Evolutionary conservation across 2,329 filamentous ascomycete species (phyloP).

Genomic region (Cordyceps farinosa): DNA sequence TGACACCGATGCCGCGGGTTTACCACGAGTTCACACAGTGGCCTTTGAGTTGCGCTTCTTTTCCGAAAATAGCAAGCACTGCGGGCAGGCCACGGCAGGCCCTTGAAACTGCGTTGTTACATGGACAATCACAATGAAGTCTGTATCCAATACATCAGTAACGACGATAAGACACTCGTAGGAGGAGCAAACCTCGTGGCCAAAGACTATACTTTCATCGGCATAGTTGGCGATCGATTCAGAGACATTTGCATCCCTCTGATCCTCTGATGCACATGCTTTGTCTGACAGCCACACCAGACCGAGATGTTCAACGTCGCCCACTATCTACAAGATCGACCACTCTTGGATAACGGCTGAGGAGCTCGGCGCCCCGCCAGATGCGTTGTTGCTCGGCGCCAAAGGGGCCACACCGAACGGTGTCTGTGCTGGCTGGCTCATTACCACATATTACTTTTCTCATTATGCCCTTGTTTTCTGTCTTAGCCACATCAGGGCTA

Average conservation of each 20-base stretch:
- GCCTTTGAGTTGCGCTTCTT: neutral
- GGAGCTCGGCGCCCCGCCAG: neutral
- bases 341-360: neutral
- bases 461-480: too few relatives aligned
- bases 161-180: too few relatives aligned
- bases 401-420: constrained; percentile 3
- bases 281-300: neutral
- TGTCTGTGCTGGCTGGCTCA: neutral
- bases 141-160: too few relatives aligned
- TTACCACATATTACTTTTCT: too few relatives aligned
- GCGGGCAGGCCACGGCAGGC: neutral
- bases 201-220: neutral
- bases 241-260: neutral
- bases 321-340: neutral
- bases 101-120: neutral
- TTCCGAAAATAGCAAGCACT: neutral
- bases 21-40: neutral
- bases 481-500: neutral
- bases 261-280: neutral
- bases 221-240: neutral
- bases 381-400: neutral
- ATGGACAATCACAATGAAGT: too few relatives aligned
- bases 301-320: neutral
- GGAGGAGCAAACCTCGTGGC: neutral
- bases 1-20: neutral